A percentile compares a stretch with the other conserved stretches of the same genome.
Conservation (phyloP, 805 yeast species). For the Nakazawaea peltata region DNA sequence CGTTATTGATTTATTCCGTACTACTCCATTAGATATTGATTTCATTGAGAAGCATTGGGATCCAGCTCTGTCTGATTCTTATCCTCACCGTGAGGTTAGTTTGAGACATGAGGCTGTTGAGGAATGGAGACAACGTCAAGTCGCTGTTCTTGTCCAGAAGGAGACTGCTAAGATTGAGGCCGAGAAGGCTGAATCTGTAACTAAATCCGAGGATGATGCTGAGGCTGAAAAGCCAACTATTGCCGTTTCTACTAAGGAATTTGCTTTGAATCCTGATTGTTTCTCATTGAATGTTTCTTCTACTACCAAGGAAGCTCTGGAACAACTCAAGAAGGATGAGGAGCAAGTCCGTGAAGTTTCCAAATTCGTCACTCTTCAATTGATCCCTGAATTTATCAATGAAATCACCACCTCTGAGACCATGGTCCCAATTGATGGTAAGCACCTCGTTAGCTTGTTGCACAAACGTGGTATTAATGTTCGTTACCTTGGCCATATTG, state of each 20-base stretch:
- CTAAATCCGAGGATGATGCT: constrained; percentile 18
- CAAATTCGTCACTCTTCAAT: constrained; percentile 43
- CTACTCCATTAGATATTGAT: constrained; percentile 77
- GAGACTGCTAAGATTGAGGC: constrained; percentile 37
- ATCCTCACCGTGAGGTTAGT: constrained; percentile 77
- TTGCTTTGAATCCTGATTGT: constrained; percentile 74
- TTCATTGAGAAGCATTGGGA: constrained; percentile 57
- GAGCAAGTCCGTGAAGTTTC: constrained; percentile 65
- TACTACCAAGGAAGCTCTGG: constrained; percentile 27
- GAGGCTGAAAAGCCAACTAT: constrained; percentile 39
- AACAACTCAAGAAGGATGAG: constrained; percentile 40
- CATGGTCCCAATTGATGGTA: constrained; percentile 74
- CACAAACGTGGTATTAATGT: constrained; percentile 83
- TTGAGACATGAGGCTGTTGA: constrained; percentile 85
- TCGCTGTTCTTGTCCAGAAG: constrained; percentile 41
- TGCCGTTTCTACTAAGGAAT: constrained; percentile 42
- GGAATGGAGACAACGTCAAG: constrained; percentile 77
- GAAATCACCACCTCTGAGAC: constrained; percentile 42
- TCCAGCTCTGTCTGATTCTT: constrained; percentile 36
- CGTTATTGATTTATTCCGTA: constrained; percentile 73
- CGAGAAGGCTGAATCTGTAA: constrained; percentile 11
- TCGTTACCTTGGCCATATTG: constrained; percentile 74
- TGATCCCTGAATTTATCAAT: constrained; percentile 56
- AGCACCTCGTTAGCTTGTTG: constrained; percentile 55
- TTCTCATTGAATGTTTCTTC: constrained; percentile 37